Base-by-base conservation (phyloP, 768 basidiomycete genomes). In the Suillus paluster region DNA sequence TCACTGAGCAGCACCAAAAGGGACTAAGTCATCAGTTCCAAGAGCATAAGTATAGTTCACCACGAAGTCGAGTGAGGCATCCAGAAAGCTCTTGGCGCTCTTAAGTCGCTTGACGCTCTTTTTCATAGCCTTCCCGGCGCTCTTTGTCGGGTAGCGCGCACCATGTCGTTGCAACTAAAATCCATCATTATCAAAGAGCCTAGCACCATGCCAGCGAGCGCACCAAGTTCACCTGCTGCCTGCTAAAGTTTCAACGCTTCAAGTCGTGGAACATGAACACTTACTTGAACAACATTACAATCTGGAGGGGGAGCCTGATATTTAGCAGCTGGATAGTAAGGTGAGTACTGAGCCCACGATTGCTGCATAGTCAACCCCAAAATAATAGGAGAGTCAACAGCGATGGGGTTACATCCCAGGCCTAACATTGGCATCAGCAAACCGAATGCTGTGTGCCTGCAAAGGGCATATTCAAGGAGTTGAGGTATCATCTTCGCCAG, bases 91-190 rank as follows among this genome's bases (percentile, higher is more conserved):
- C 0, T 72, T 69, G 9, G 79, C 87, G 0, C 76, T 67, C 63
- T 85, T 71, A 0, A 94, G 75, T 67, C 87, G 89, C 8, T 70
- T 62, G 12, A 95, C 67, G 0, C 86, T 83, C 9, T 71, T 67
- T 15, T 70, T 58, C 10, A 88, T 89, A 25, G 67, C 62, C 9
- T 66, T 63, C 1, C 75, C 72, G 11, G 82, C 78, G 2, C 78
- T 77, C 2, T 74, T 68, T 0, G 88, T 90, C 0, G 92, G 92
- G 67, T 80, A 92, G 33, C 92, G 84, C 0, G 90, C 87, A 4
- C 91, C 91, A 67, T 95, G 91, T 3, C 92, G 80, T 73, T 92
- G 88, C 3, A 94, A 74, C 90, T 92, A n/a, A 48, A 19, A 38
- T 12, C 17, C 5, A 41, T 17, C 45, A n/a, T 56, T 34, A 54